Percentiles rank a stretch among this genome's conserved stretches.
phyloP scores from a whole-genome alignment of 768 basidiomycete species.

The Termitomyces sp. region DNA sequence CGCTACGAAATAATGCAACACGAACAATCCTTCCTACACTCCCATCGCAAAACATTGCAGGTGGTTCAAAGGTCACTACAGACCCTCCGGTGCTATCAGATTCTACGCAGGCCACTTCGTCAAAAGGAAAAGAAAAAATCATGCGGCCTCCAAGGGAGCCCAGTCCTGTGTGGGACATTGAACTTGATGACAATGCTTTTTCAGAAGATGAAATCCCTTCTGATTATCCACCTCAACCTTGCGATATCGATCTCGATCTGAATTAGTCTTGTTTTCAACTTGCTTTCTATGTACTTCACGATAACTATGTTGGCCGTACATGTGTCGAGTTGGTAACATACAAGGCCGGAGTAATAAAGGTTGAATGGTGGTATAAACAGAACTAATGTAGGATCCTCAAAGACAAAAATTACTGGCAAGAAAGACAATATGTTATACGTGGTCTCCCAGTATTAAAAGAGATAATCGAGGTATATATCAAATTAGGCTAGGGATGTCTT shows the following conservation, averaged over 20 bases:
- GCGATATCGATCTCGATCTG: slow-evolving; percentile 45
- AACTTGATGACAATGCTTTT: slow-evolving; percentile 28
- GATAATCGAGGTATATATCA: neutral
- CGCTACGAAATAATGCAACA: slow-evolving; percentile 69
- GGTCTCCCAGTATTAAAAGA: neutral
- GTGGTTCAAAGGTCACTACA: slow-evolving; percentile 1
- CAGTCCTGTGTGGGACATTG: slow-evolving; percentile 73
- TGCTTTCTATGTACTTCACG: neutral
- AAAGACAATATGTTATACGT: neutral
- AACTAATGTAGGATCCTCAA: neutral
- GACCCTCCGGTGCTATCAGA: neutral
- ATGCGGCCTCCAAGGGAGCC: slow-evolving; percentile 26
- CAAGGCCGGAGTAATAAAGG: neutral
- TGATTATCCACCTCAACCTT: slow-evolving; percentile 22
- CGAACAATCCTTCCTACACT: slow-evolving; percentile 29
- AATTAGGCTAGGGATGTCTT: neutral
- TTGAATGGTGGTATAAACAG: neutral
- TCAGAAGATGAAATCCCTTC: slow-evolving; percentile 10
- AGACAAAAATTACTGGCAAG: neutral
- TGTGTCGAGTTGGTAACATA: neutral
- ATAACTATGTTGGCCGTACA: neutral
- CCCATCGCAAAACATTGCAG: slow-evolving; percentile 19
- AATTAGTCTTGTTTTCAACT: slow-evolving; percentile 15
- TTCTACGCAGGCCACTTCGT: neutral
- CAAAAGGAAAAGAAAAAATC: slow-evolving; percentile 19